These are phyloP conservation scores for Collybia sordida DNA, from an alignment of 768 basidiomycete genomes.

Conservation along the genomic window DNA sequence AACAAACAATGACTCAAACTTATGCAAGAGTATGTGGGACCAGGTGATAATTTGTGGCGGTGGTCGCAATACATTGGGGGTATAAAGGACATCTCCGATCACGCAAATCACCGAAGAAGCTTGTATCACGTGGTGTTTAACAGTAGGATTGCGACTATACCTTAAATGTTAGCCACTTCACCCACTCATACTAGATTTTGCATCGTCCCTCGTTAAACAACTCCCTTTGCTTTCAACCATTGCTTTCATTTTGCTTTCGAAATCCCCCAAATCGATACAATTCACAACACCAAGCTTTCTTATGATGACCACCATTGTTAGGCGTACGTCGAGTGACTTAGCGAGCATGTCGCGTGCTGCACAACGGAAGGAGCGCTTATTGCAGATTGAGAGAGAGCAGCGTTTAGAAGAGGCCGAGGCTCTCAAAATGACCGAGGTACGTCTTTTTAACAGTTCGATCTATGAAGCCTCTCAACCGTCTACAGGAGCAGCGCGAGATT, in stretches of 20 bases:
- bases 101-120: no score
- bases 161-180: no score
- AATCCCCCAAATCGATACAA: no score
- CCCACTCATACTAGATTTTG: no score
- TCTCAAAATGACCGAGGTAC: conserved; percentile 58
- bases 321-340: conserved; percentile 15
- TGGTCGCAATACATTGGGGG: no score
- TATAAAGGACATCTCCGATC: no score
- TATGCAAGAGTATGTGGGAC: no score
- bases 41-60: no score
- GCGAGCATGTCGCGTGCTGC: conserved; percentile 37
- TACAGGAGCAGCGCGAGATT: conserved; percentile 38
- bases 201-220: no score
- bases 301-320: conserved; percentile 8
- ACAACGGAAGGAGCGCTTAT: conserved; percentile 43
- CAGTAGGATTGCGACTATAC: no score
- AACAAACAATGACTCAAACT: no score
- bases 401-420: conserved; percentile 54
- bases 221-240: not conserved
- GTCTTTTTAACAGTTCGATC: not conserved
- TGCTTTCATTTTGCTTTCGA: conserved; percentile 1
- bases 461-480: conserved; percentile 2
- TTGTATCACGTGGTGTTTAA: no score
- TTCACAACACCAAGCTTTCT: not conserved
- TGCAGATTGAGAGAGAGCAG: conserved; percentile 53